Base-by-base conservation (phyloP, 2,329 filamentous ascomycete species). In the Sporothrix globosa region DNA sequence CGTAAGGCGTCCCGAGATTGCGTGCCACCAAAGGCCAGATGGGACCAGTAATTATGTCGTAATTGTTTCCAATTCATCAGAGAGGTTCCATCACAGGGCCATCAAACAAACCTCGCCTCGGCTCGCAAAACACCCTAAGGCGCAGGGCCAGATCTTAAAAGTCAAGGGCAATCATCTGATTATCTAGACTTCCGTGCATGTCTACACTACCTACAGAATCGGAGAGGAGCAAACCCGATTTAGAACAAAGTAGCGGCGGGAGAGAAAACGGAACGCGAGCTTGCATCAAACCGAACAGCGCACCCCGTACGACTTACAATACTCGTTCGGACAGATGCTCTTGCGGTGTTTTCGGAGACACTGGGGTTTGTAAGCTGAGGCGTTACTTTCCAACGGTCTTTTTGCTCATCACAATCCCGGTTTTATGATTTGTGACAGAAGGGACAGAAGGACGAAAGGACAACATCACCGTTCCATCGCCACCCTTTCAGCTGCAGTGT, bases 401-500 rank as follows among this genome's bases (percentile, higher is more conserved):
- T 7, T 24, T 19, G 5, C 24, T 27, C n/a, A 46, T 63, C 39
- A 44, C 11, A 7, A 24, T 61, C 21, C 14, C 41, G 11, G 13
- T 9, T 61, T 61, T 46, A 4, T 46, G 39, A 46, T 63, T 46
- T 46, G 19, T 63, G 58, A 63, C 58, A 13, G 39, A 63, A 10
- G 39, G 41, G 39, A 63, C 3, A 19, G 41, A 63, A 44, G 21
- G 39, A 61, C 11, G n/a, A 24, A 58, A 39, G 19, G 30, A 30
- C 54, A 10, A 19, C 30, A 3, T 60, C 9, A n/a, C 30, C 9
- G 17, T n/a, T 17, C 11, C 54, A 44, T 34, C 34, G 5, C 34
- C 34, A 6, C 34, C 34, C 58, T 21, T 63, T 44, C 58, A 52
- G 63, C 63, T 66, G 44, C 63, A 21, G 63, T 53, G 46, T 52